These are phyloP conservation scores for Silene conica DNA, from an alignment of 148 eudicot species.

Conservation along the genomic window DNA sequence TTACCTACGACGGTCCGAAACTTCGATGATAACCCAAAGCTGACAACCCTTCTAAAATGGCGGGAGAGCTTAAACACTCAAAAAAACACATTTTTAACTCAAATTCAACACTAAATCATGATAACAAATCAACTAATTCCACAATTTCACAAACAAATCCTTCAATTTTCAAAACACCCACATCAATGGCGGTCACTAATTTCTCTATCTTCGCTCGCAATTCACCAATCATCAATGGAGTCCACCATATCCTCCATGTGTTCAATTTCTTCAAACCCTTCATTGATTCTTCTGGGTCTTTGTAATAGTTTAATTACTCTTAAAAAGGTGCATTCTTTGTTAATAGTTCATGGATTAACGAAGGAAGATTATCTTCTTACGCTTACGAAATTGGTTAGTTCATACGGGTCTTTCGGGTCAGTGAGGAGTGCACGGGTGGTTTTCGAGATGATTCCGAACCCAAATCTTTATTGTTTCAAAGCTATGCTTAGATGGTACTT, in stretches of 20 bases:
- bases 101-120: constrained; percentile 3
- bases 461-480: constrained; percentile 56
- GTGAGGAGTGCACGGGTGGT: constrained; percentile 41
- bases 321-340: constrained; percentile 48
- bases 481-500: constrained; percentile 83
- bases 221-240: neutral
- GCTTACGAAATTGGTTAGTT: constrained; percentile 51
- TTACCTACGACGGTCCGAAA: too few species aligned
- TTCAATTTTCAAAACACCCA: constrained; percentile 1
- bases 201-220: constrained; percentile 12
- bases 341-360: constrained; percentile 46
- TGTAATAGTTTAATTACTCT: constrained; percentile 43
- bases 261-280: constrained; percentile 42
- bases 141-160: constrained; percentile 17
- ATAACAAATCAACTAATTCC: constrained; percentile 16
- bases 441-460: constrained; percentile 54
- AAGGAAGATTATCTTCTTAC: constrained; percentile 30
- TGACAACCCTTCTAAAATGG: constrained; percentile 3
- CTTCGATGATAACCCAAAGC: too few species aligned
- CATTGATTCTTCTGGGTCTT: constrained; percentile 38
- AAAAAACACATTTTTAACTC: neutral
- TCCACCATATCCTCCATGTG: constrained; percentile 13
- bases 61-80: constrained; percentile 8
- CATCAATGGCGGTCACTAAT: constrained; percentile 20
- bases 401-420: constrained; percentile 51